Evolutionary conservation across 495 filamentous ascomycete species (phyloP), one percentile per base, ranked within the genome.

Genomic region (Podospora tetraspora): DNA sequence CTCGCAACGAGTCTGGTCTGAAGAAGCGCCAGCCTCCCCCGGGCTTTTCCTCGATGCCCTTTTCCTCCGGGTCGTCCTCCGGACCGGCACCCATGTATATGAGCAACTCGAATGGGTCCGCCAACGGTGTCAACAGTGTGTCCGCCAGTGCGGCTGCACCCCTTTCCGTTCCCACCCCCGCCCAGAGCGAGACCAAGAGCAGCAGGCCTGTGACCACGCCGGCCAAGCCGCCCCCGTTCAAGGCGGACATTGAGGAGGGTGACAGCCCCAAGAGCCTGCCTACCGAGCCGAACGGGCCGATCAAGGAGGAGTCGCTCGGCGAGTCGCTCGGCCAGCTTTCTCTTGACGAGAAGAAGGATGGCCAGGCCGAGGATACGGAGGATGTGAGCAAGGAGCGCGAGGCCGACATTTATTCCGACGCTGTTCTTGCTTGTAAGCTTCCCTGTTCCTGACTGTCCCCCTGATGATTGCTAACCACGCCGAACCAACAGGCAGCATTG

Each of bases 391-490:
- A 86, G 66, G 87, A 86, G 66, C 85, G 91, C 7, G 92, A 97
- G 76, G 84, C 84, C 25, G 93, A 97, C 78, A 99, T 99, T 72
- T 99, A 95, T 79, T 92, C 93, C 3, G 90, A 97, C 72, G 90
- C 91, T 66, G 94, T 92, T 27, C 83, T 99, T 78, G 85, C 88
- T 77, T 99, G 95, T 89, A 91, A 84, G 85, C 7, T 1, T 52
- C 19, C 16, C 16, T 9, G 1, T 52, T 52, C 43, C 6, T 3
- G 16, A 52, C 43, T n/a, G 4, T 52, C 13, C 9, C 34, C 2
- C 2, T 32, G 8, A 29, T n/a, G 4, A 16, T 24, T 60, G 63
- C 78, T 80, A 73, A 81, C 61, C 67, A 69, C 68, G 10, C 4
- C 56, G 19, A 52, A 12, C 23, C 27, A 60, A 69, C 59, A 86